Evolutionary conservation across 768 basidiomycete genomes (phyloP).

Genomic region (Naganishia onofrii): DNA sequence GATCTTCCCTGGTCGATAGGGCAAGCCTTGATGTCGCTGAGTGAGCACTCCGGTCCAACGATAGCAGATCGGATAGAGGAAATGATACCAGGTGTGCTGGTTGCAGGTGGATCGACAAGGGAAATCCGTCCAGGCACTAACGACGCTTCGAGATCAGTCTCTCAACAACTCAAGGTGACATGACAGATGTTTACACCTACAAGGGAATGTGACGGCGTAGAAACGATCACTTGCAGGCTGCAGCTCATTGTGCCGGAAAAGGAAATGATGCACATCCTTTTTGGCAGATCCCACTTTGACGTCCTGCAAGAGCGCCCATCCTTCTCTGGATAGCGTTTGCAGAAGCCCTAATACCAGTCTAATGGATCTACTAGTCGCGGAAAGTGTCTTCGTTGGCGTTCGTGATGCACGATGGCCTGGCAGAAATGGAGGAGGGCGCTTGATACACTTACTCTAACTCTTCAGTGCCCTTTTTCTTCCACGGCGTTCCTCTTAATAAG

Average conservation of each 20-base stretch:
- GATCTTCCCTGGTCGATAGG: background rate
- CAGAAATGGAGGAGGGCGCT: background rate
- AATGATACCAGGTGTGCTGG: conserved; percentile 18
- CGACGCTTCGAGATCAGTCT: background rate
- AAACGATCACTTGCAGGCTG: background rate
- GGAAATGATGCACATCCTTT: conserved; percentile 20
- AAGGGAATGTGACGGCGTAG: conserved; percentile 23
- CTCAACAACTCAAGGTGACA: too few species aligned
- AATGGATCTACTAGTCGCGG: conserved; percentile 13
- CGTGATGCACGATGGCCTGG: background rate
- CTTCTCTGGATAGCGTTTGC: conserved; percentile 9
- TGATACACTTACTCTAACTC: conserved; percentile 24
- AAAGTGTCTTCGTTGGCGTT: background rate
- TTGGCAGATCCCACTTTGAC: conserved; percentile 13
- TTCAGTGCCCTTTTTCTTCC: conserved; percentile 22
- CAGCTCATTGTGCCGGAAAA: conserved; percentile 12
- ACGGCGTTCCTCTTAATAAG: conserved; percentile 19
- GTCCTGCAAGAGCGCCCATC: conserved; percentile 19
- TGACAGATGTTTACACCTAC: background rate
- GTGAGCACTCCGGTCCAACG: background rate
- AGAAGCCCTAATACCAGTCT: conserved; percentile 14
- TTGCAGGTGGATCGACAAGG: conserved; percentile 17
- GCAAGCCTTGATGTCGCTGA: background rate
- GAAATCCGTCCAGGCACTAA: conserved; percentile 14
- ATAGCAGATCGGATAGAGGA: conserved; percentile 25